Evolutionary conservation across 2,329 filamentous ascomycete species (phyloP).

Genomic region (Corinectria fuckeliana): DNA sequence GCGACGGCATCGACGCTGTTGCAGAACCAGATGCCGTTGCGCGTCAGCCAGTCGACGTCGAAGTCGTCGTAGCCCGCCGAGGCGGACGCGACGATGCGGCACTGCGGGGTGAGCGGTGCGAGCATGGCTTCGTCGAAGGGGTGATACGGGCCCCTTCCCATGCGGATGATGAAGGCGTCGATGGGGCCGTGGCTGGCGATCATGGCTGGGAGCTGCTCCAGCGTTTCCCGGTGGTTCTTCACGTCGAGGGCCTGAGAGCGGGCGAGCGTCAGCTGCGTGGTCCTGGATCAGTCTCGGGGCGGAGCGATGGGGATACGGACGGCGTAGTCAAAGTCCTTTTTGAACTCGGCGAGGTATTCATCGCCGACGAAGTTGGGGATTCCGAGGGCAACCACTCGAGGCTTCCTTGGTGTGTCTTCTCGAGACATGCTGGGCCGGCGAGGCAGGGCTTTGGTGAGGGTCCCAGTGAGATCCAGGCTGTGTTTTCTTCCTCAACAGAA

Average conservation of each 20-base stretch:
- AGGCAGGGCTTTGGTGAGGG: neutral
- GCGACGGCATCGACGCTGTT: conserved; percentile 60
- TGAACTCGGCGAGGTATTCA: conserved; percentile 49
- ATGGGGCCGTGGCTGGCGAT: conserved; percentile 48
- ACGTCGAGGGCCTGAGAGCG: conserved; percentile 41
- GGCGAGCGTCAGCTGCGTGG: neutral
- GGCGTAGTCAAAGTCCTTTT: conserved; percentile 47
- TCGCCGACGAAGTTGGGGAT: conserved; percentile 46
- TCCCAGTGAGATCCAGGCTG: neutral
- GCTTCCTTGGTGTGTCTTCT: conserved; percentile 35
- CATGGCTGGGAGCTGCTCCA: conserved; percentile 45
- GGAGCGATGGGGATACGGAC: conserved; percentile 26
- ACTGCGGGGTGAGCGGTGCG: conserved; percentile 46
- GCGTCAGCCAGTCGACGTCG: conserved; percentile 51
- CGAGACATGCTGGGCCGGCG: conserved; percentile 4
- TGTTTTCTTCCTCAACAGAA: neutral
- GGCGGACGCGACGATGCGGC: conserved; percentile 54
- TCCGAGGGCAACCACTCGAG: conserved; percentile 51
- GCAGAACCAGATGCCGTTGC: conserved; percentile 57
- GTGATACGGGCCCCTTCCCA: conserved; percentile 56
- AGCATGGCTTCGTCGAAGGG: conserved; percentile 57
- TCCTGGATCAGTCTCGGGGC: neutral
- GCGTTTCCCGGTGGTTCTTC: conserved; percentile 44
- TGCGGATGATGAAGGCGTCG: conserved; percentile 56
- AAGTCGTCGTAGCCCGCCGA: conserved; percentile 57